A percentile compares a stretch with the other conserved stretches of the same genome.
These are phyloP conservation scores for Blastocystis sp. DNA, from an alignment of 352 stramenopile genomes.

Conservation along the genomic window DNA sequence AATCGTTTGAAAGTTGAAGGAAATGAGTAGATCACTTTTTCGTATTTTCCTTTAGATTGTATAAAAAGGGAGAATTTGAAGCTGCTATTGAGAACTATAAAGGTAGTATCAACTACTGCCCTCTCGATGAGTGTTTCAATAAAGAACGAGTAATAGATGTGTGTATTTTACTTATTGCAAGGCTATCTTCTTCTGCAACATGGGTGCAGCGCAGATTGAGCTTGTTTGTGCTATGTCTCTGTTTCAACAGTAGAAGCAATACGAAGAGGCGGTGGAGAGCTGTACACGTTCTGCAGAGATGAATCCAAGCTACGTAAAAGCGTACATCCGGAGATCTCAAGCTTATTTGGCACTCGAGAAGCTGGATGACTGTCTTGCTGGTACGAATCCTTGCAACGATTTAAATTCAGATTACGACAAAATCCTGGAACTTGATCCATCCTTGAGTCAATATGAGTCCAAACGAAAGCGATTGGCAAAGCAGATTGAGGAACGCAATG, in stretches of 20 bases:
- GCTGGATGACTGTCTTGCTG: slow-evolving; percentile 82
- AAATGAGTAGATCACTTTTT: background rate
- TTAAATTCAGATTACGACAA: slow-evolving; percentile 71
- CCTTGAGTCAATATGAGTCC: slow-evolving; percentile 63
- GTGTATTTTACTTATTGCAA: background rate
- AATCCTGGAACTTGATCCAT: slow-evolving; percentile 84
- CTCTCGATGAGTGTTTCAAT: slow-evolving; percentile 35
- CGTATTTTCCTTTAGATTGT: background rate
- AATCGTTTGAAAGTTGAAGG: slow-evolving; percentile 20
- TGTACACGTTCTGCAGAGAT: slow-evolving; percentile 84
- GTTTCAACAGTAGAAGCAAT: slow-evolving; percentile 63
- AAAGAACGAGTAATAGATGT: background rate
- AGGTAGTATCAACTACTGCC: slow-evolving; percentile 5
- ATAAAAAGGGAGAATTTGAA: slow-evolving; percentile 34
- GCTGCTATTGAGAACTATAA: slow-evolving; percentile 35
- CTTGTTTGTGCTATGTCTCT: background rate
- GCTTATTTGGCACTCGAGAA: slow-evolving; percentile 84
- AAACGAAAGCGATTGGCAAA: slow-evolving; percentile 67
- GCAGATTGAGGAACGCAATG: slow-evolving; percentile 82
- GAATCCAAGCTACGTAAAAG: slow-evolving; percentile 89
- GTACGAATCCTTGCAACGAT: slow-evolving; percentile 63
- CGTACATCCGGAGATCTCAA: slow-evolving; percentile 79
- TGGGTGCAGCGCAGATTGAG: slow-evolving; percentile 51
- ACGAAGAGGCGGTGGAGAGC: slow-evolving; percentile 84
- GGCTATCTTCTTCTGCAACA: slow-evolving; percentile 53